Evolutionary conservation across 176 grass and related monocot species (phyloP).

Genomic region (Avena eriantha): DNA sequence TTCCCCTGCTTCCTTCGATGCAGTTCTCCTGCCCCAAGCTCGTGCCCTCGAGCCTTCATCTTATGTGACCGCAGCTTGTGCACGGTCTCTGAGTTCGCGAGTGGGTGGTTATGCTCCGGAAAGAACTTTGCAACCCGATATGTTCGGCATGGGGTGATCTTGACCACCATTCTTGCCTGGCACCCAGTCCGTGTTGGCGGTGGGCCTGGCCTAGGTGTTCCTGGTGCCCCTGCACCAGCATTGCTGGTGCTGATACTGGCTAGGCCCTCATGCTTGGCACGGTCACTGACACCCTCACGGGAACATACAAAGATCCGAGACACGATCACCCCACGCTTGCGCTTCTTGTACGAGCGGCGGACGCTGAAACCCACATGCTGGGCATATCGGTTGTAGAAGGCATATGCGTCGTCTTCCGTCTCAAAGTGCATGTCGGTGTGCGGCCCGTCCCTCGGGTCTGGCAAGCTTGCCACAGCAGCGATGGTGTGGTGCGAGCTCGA

Average conservation of each 20-base stretch:
- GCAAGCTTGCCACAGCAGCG: constrained; percentile 33
- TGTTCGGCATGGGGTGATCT: constrained; percentile 74
- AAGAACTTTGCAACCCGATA: constrained; percentile 69
- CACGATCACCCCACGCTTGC: constrained; percentile 66
- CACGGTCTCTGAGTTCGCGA: constrained; percentile 67
- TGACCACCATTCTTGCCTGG: constrained; percentile 79
- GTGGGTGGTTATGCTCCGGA: constrained; percentile 70
- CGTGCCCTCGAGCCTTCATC: constrained; percentile 61
- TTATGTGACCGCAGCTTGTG: constrained; percentile 77
- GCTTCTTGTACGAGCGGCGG: constrained; percentile 82
- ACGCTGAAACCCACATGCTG: constrained; percentile 83
- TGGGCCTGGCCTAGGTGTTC: constrained; percentile 65
- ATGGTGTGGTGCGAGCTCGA: constrained; percentile 44
- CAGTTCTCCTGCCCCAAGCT: constrained; percentile 58
- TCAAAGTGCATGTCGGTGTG: constrained; percentile 70
- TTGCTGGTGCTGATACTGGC: constrained; percentile 18
- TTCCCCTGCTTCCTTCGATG: constrained; percentile 69
- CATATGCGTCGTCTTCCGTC: constrained; percentile 72
- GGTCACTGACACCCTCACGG: constrained; percentile 72
- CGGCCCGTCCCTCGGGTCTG: constrained; percentile 66
- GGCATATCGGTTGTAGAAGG: constrained; percentile 78
- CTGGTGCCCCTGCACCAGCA: constrained; percentile 42
- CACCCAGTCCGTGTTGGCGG: constrained; percentile 74
- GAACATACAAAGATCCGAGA: constrained; percentile 84
- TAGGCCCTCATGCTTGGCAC: constrained; percentile 49